phyloP scores from a whole-genome alignment of 2,329 filamentous ascomycete genomes.

The Botrytis medusae region DNA sequence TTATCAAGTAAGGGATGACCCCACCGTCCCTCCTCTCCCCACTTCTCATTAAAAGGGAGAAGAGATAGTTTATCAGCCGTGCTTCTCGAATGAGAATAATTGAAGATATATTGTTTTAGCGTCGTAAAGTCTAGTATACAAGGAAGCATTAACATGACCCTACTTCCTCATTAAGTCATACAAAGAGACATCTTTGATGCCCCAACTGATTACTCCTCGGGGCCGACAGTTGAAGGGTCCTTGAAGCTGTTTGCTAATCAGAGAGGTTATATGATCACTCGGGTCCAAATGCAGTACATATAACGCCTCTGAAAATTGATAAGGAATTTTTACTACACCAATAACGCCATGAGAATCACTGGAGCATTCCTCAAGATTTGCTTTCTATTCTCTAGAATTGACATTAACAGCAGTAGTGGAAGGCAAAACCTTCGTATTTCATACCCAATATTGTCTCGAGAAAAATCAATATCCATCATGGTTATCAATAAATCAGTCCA shows the following conservation, averaged over 20 bases:
- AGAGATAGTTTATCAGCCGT: background rate
- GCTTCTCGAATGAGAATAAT: background rate
- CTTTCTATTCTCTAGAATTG: background rate
- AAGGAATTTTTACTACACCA: background rate
- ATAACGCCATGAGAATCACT: background rate
- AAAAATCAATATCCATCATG: background rate
- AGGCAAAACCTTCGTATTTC: constrained; percentile 6
- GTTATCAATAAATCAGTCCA: background rate
- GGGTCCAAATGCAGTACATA: background rate
- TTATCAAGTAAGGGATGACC: background rate
- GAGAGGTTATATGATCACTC: background rate
- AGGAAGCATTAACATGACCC: background rate
- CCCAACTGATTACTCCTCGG: background rate
- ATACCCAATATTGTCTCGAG: background rate
- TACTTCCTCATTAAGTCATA: background rate
- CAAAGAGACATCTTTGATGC: background rate
- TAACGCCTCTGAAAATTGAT: background rate
- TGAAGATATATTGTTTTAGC: constrained; percentile 13
- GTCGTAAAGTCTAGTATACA: background rate
- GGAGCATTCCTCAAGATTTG: background rate
- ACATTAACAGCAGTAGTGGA: background rate
- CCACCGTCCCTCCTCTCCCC: background rate
- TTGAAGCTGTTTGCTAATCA: background rate
- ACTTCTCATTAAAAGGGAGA: background rate
- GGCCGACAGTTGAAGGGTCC: background rate